Evolutionary conservation across 1,139 yeast species (phyloP).

Genomic region (Nadsonia commutata): DNA sequence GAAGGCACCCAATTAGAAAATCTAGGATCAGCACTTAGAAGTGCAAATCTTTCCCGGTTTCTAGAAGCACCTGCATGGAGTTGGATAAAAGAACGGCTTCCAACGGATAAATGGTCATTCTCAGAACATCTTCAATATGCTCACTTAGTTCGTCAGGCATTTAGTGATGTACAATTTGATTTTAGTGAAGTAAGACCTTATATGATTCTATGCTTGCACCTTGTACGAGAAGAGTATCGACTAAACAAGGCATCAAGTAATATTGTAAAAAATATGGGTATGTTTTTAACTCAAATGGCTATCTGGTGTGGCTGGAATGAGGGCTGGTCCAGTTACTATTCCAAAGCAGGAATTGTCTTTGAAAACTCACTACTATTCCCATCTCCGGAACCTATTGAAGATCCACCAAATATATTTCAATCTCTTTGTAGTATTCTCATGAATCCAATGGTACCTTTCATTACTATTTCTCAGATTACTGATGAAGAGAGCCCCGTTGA

Average conservation of each 20-base stretch:
- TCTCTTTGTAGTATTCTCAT: constrained; percentile 10
- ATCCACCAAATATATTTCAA: constrained; percentile 14
- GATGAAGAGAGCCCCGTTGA: constrained; percentile 51
- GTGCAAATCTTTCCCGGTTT: constrained; percentile 1
- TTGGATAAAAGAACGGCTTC: constrained; percentile 6
- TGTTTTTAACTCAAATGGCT: constrained; percentile 46
- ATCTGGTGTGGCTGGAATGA: constrained; percentile 66
- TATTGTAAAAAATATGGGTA: constrained; percentile 31
- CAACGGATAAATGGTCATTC: background rate
- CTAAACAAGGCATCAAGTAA: constrained; percentile 36
- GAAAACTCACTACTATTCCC: constrained; percentile 20
- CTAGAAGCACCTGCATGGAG: constrained; percentile 6
- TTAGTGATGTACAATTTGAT: constrained; percentile 7
- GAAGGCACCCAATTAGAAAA: background rate
- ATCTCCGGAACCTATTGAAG: constrained; percentile 12
- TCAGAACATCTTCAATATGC: background rate
- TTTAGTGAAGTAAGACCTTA: constrained; percentile 33
- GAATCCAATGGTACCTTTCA: constrained; percentile 10
- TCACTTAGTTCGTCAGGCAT: background rate
- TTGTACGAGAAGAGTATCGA: constrained; percentile 60
- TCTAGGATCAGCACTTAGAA: constrained; percentile 2
- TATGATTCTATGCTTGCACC: constrained; percentile 55
- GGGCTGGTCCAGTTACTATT: constrained; percentile 47
- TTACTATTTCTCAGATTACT: constrained; percentile 29
- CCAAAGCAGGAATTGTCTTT: constrained; percentile 27